Evolutionary conservation across 2,329 filamentous ascomycete species (phyloP).

Genomic region (Ascochyta koolunga): DNA sequence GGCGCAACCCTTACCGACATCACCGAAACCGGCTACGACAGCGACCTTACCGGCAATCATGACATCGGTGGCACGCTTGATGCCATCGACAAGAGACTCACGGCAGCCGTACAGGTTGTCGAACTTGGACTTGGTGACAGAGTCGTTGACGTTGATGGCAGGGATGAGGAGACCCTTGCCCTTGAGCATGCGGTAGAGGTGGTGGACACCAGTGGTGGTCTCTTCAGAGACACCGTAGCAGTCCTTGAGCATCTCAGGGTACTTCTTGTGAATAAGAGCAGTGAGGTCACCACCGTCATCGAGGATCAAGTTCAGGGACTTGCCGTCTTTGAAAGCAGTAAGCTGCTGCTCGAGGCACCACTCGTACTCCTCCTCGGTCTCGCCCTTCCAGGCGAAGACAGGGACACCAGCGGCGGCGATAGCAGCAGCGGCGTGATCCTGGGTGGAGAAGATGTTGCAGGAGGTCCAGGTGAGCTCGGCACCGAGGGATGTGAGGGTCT

Average conservation of each 20-base stretch:
- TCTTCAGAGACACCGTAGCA: conserved; percentile 99
- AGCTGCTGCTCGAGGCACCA: conserved; percentile 99
- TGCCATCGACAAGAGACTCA: conserved; percentile 97
- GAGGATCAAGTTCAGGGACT: conserved; percentile 98
- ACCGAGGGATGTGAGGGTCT: conserved; percentile 92
- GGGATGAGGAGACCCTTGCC: conserved; percentile 80
- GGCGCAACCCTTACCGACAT: conserved; percentile 98
- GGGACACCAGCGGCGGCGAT: conserved; percentile 93
- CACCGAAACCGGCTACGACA: conserved; percentile 96
- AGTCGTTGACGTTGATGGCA: conserved; percentile 98
- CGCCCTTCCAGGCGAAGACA: conserved; percentile 84
- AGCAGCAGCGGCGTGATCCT: conserved; percentile 96
- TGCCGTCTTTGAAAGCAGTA: conserved; percentile 91
- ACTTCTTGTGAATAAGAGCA: conserved; percentile 94
- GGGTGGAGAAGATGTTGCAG: conserved; percentile 99
- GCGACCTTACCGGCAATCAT: conserved; percentile 99
- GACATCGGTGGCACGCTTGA: conserved; percentile 99
- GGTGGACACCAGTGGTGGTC: conserved; percentile 99
- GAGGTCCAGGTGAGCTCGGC: conserved; percentile 98
- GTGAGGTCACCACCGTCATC: conserved; percentile 98
- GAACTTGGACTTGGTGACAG: conserved; percentile 99
- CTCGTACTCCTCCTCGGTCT: conserved; percentile 99
- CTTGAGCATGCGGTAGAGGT: conserved; percentile 97
- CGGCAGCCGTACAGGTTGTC: conserved; percentile 99
- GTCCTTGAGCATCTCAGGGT: conserved; percentile 96